Percentiles rank a stretch among this genome's conserved stretches.
phyloP scores from a whole-genome alignment of 2,329 filamentous ascomycete genomes.

The Cladosporium sp. region DNA sequence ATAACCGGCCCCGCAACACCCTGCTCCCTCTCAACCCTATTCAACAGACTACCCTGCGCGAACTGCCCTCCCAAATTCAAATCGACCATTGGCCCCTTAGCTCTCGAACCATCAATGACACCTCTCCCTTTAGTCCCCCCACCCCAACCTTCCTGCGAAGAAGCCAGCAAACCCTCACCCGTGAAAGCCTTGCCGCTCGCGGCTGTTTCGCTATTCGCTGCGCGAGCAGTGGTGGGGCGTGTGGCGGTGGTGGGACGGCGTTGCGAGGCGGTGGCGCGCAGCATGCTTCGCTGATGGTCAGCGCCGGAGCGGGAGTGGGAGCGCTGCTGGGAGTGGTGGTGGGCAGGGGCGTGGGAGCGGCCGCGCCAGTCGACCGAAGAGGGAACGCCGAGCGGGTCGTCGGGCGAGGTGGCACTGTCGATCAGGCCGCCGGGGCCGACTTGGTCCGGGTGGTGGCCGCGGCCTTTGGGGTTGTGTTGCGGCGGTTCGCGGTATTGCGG shows the following conservation, averaged over 20 bases:
- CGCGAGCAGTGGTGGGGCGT: conserved; percentile 4
- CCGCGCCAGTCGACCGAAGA: conserved; percentile 43
- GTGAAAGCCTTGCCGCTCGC: conserved; percentile 37
- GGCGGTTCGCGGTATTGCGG: conserved; percentile 62
- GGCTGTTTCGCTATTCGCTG: not conserved
- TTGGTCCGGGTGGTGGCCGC: conserved; percentile 40
- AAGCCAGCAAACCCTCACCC: conserved; percentile 41
- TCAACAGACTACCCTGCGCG: conserved; percentile 46
- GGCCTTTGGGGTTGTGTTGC: conserved; percentile 51
- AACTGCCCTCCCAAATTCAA: conserved; percentile 40
- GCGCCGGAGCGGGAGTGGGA: conserved; percentile 8
- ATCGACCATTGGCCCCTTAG: conserved; percentile 43
- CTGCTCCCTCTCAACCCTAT: conserved; percentile 35
- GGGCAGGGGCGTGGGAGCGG: conserved; percentile 17
- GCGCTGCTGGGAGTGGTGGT: not conserved
- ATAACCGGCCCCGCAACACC: conserved; percentile 34
- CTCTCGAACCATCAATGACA: conserved; percentile 42
- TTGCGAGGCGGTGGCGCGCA: conserved; percentile 2
- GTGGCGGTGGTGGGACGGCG: conserved; percentile 5
- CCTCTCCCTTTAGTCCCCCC: conserved; percentile 37
- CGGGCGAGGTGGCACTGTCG: conserved; percentile 43
- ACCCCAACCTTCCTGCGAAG: conserved; percentile 38
- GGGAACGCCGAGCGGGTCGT: conserved; percentile 38
- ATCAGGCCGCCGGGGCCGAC: conserved; percentile 39
- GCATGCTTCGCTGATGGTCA: conserved; percentile 6